A percentile compares a stretch with the other conserved stretches of the same genome.
Evolutionary conservation across 1,284 basidiomycete genomes (phyloP).

Genomic region (Phlebopus sp.): DNA sequence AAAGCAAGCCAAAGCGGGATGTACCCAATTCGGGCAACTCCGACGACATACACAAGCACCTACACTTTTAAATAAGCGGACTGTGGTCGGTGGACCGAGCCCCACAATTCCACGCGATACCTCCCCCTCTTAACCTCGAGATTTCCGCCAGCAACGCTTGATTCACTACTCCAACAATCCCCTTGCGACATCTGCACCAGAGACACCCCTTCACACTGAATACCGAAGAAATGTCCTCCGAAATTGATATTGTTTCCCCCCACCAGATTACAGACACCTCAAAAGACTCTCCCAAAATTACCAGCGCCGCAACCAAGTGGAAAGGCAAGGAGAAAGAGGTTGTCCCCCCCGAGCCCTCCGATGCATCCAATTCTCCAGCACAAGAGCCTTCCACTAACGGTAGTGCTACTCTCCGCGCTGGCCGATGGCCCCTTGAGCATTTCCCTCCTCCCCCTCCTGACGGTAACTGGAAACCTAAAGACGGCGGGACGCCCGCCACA

Average conservation of each 20-base stretch:
- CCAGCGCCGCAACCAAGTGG: neutral
- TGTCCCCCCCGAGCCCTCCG: neutral
- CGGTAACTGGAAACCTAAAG: conserved; percentile 23
- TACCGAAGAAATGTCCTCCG: conserved; percentile 1
- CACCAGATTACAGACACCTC: neutral
- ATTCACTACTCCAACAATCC: neutral
- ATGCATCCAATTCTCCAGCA: neutral
- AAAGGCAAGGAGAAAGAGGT: conserved; percentile 7
- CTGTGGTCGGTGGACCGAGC: neutral
- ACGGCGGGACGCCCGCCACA: conserved; percentile 14
- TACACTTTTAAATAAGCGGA: neutral
- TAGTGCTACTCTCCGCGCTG: neutral
- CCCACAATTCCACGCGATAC: neutral
- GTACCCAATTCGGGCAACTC: no score
- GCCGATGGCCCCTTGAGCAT: conserved; percentile 26
- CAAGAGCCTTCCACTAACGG: neutral
- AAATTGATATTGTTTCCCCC: neutral
- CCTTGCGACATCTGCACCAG: neutral
- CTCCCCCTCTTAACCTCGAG: neutral
- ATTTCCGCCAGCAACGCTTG: neutral
- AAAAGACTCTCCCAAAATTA: neutral
- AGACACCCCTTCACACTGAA: neutral
- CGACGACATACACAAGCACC: neutral
- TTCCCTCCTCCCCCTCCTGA: conserved; percentile 28
- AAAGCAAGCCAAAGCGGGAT: neutral